Evolutionary conservation across 1,139 yeast genomes (phyloP).

Genomic region (Diutina ranongensis): DNA sequence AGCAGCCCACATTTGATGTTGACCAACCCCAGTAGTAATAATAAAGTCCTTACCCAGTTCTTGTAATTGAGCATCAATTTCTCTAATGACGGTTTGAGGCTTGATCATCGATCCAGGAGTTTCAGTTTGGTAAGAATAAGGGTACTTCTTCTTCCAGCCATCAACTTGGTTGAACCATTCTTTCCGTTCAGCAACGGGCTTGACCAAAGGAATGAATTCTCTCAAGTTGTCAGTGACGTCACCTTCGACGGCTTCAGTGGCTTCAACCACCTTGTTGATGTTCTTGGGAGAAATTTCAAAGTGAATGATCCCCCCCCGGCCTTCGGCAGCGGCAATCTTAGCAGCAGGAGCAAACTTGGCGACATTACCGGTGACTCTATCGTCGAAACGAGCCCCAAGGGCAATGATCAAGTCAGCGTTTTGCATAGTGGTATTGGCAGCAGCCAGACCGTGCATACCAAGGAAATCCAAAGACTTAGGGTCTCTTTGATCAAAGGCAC

Average conservation of each 20-base stretch:
- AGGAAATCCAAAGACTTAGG: constrained; percentile 87
- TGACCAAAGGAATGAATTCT: constrained; percentile 58
- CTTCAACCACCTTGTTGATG: constrained; percentile 94
- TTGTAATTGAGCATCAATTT: constrained; percentile 61
- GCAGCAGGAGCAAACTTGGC: constrained; percentile 91
- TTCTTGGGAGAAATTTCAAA: constrained; percentile 94
- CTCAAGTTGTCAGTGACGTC: constrained; percentile 76
- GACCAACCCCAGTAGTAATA: constrained; percentile 97
- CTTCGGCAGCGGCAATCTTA: constrained; percentile 73
- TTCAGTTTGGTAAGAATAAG: constrained; percentile 57
- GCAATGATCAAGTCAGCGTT: constrained; percentile 88
- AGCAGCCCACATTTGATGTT: constrained; percentile 99
- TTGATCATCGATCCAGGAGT: constrained; percentile 74
- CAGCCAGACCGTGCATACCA: constrained; percentile 97
- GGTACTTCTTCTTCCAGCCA: constrained; percentile 80
- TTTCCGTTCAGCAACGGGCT: constrained; percentile 37
- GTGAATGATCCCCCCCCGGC: constrained; percentile 92
- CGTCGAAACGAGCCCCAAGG: constrained; percentile 94
- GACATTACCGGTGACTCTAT: constrained; percentile 87
- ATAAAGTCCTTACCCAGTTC: constrained; percentile 64
- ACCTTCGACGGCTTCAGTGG: constrained; percentile 95
- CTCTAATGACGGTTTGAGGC: constrained; percentile 84
- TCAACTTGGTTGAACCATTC: constrained; percentile 69
- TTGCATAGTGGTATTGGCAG: constrained; percentile 91
- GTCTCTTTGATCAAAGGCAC: constrained; percentile 88